These are phyloP conservation scores for Symmetrospora coprosmae DNA, from an alignment of 768 basidiomycete genomes.

Conservation along the genomic window DNA sequence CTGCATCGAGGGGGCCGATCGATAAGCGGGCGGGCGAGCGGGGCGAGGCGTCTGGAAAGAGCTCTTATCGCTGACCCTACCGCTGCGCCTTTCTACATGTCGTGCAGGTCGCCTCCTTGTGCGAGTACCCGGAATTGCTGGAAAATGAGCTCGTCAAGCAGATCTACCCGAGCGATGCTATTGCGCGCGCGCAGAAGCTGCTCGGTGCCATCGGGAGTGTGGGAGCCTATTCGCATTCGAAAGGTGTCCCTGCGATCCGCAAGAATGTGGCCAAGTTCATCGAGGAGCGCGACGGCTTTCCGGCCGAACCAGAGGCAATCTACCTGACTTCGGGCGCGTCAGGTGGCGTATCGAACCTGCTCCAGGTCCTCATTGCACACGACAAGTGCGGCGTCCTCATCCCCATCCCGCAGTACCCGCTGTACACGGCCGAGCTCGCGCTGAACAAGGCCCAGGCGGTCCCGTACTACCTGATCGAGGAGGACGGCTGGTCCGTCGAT, in stretches of 20 bases:
- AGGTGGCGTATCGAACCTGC: conserved; percentile 73
- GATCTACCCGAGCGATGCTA: conserved; percentile 71
- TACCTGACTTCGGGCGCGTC: conserved; percentile 93
- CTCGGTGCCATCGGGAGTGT: conserved; percentile 72
- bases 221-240: conserved; percentile 90
- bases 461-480: conserved; percentile 79
- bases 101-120: conserved; percentile 65
- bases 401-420: conserved; percentile 94
- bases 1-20: background rate
- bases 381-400: conserved; percentile 68
- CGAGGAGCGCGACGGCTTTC: conserved; percentile 74
- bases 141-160: conserved; percentile 50
- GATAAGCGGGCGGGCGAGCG: too few relatives aligned
- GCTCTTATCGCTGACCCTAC: background rate
- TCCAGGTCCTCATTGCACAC: conserved; percentile 60
- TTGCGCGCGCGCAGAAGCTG: conserved; percentile 68
- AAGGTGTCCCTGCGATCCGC: conserved; percentile 78
- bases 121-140: conserved; percentile 77
- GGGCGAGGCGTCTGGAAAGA: too few relatives aligned
- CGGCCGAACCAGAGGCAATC: conserved; percentile 66
- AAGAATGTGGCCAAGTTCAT: conserved; percentile 81
- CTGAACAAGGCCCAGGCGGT: conserved; percentile 64
- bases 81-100: conserved; percentile 1
- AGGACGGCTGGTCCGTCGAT: conserved; percentile 67
- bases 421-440: conserved; percentile 89